Evolutionary conservation across 2,329 filamentous ascomycete genomes (phyloP), one percentile per base, ranked within the genome.

Genomic region (Amauroascus niger): DNA sequence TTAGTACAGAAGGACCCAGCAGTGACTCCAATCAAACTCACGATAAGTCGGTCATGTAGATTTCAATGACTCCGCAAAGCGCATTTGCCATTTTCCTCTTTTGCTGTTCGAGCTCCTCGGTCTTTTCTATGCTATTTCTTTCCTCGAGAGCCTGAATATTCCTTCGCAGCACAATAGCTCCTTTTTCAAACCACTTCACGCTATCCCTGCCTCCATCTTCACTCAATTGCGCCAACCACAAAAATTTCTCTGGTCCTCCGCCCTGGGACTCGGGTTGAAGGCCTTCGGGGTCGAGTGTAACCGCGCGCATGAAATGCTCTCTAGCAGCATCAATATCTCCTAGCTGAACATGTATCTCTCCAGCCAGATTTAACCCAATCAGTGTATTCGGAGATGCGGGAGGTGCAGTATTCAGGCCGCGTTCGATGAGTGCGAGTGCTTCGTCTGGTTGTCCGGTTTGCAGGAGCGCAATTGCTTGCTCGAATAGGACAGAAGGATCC

Each of bases 41-140:
- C 63, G 87, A 93, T 62, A 97, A 74, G 73, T 98, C 93, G 9
- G 93, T 98, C 93, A 98, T 98, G 76, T 96, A 98, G 48, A 98
- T 88, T 73, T 98, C 93, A 6, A 88, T 84, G 57, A 97, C 88
- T 26, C 87, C 88, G 70, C 94, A 98, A 33, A 98, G 78, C n/a
- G 90, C 88, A 62, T 88, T 88, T 1, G 89, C 88, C 33, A 97
- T 77, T 70, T 93, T 93, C 60, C 78, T 76, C 67, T 85, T 85
- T 75, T 88, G 87, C 69, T 89, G 87, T 26, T 83, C 79, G 39
- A 82, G 50, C 33, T 74, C 63, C 22, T 73, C 57, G 22, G 65
- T 59, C 37, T 71, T 62, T 58, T 70, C 57, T 14, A 69, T 60
- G n/a, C 62, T 61, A 33, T 62, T 59, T 30, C 71, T 73, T 54